Evolutionary conservation across 441 rosid genomes (phyloP).

Genomic region (Euphorbia neoarborescens): DNA sequence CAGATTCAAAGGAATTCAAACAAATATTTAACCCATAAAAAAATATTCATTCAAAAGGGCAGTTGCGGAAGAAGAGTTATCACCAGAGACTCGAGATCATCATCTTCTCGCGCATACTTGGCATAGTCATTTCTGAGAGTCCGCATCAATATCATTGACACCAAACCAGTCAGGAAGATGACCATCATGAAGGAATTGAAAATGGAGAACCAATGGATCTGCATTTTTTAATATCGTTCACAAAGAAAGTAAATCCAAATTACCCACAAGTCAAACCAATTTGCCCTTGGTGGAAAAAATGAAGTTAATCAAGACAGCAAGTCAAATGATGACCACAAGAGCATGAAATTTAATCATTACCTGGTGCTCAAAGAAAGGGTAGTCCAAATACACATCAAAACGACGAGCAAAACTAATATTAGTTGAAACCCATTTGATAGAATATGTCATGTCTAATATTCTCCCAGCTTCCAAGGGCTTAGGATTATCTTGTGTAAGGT

Average conservation of each 20-base stretch:
- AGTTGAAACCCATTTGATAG: constrained; percentile 69
- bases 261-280: background rate
- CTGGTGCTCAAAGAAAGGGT: constrained; percentile 98
- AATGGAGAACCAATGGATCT: constrained; percentile 98
- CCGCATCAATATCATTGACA: constrained; percentile 94
- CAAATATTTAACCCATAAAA: background rate
- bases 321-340: background rate
- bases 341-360: constrained; percentile 28
- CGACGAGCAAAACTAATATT: constrained; percentile 75
- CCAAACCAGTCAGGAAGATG: constrained; percentile 94
- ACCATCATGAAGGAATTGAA: constrained; percentile 99
- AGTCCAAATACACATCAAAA: constrained; percentile 85
- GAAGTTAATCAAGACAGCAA: background rate
- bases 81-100: constrained; percentile 90
- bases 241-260: constrained; percentile 10
- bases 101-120: constrained; percentile 94
- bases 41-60: background rate
- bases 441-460: constrained; percentile 64
- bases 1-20: background rate
- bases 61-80: constrained; percentile 19
- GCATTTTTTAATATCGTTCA: constrained; percentile 27
- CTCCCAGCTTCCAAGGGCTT: constrained; percentile 67
- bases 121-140: constrained; percentile 96
- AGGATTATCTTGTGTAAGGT: constrained; percentile 68
- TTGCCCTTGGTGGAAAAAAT: background rate